A percentile compares a stretch with the other conserved stretches of the same genome.
These are phyloP conservation scores for Gynostemma pentaphyllum DNA, from an alignment of 306 rosid species.

Conservation along the genomic window DNA sequence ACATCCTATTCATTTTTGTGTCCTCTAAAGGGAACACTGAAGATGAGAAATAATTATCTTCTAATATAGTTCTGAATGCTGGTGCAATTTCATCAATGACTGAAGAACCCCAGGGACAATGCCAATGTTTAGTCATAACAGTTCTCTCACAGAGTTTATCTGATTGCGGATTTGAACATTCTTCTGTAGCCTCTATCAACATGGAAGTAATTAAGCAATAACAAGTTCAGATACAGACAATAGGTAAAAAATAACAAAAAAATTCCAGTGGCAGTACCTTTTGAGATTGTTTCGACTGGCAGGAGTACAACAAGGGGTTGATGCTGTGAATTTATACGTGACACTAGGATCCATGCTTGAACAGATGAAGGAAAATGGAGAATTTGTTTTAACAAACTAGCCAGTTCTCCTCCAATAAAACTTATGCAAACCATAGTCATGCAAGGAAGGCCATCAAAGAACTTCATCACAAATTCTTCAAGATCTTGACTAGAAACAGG, in stretches of 20 bases:
- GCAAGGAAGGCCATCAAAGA: constrained; percentile 59
- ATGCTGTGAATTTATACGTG: constrained; percentile 47
- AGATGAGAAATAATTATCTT: constrained; percentile 52
- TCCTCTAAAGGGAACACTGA: constrained; percentile 35
- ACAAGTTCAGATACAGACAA: background rate
- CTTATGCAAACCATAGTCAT: constrained; percentile 49
- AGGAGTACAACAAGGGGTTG: constrained; percentile 61
- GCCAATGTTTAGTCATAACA: constrained; percentile 42
- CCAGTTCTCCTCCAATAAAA: constrained; percentile 56
- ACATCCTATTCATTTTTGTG: constrained; percentile 34
- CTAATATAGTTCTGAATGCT: constrained; percentile 59
- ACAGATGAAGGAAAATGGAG: constrained; percentile 34
- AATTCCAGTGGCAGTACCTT: constrained; percentile 36
- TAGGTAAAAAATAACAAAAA: background rate
- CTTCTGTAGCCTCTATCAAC: constrained; percentile 27
- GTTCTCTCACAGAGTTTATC: constrained; percentile 13
- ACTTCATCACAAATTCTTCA: constrained; percentile 44
- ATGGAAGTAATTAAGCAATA: background rate
- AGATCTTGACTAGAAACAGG: constrained; percentile 50
- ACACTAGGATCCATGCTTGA: constrained; percentile 69
- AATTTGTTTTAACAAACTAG: constrained; percentile 45
- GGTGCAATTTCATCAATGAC: constrained; percentile 77
- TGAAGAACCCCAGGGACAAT: constrained; percentile 82
- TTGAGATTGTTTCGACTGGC: constrained; percentile 49
- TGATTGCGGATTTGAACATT: constrained; percentile 25